Evolutionary conservation across 441 rosid species (phyloP).

Genomic region (Mallotus japonicus): DNA sequence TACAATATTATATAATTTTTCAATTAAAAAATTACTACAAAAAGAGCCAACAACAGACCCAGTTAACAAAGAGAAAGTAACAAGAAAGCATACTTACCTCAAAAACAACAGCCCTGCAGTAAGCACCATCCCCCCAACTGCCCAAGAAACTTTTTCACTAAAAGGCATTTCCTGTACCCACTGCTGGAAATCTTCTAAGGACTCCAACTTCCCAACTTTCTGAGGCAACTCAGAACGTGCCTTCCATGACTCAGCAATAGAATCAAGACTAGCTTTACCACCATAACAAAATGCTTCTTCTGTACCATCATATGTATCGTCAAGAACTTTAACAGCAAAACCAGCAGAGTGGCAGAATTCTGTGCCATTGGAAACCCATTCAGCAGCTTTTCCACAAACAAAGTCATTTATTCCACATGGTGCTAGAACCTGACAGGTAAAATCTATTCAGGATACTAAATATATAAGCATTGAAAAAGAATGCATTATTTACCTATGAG

Average conservation of each 20-base stretch:
- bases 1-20: background rate
- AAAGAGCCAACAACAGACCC: background rate
- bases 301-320: conserved; percentile 24
- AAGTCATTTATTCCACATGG: conserved; percentile 77
- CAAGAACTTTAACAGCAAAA: conserved; percentile 49
- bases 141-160: conserved; percentile 63
- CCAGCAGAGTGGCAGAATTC: conserved; percentile 71
- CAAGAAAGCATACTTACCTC: conserved; percentile 42
- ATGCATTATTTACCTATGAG: background rate
- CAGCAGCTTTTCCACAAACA: conserved; percentile 70
- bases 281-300: conserved; percentile 67
- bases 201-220: conserved; percentile 31
- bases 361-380: conserved; percentile 75
- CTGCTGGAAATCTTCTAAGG: conserved; percentile 49
- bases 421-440: conserved; percentile 52
- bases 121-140: conserved; percentile 74
- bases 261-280: conserved; percentile 63
- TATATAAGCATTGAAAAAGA: conserved; percentile 10
- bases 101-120: conserved; percentile 65
- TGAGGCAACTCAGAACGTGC: conserved; percentile 30
- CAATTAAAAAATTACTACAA: background rate
- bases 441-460: conserved; percentile 22
- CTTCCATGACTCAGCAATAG: conserved; percentile 64
- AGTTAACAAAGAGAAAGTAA: background rate
- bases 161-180: conserved; percentile 50